Percentiles rank a stretch among this genome's conserved stretches.
phyloP scores from a whole-genome alignment of 2,329 filamentous ascomycete species.

The Septoria linicola region DNA sequence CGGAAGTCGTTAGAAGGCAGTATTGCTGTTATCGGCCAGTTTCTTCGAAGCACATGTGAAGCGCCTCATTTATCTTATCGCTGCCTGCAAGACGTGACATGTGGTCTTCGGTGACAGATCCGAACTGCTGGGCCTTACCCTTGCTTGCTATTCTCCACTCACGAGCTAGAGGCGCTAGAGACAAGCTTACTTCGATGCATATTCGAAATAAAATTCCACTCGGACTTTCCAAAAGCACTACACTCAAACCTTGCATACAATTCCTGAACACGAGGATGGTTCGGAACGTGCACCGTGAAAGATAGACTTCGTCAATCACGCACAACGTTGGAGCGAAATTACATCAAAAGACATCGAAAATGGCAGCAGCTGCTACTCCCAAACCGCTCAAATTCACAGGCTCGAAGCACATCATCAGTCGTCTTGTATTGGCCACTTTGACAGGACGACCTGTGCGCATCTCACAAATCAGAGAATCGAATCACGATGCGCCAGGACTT shows the following conservation, averaged over 20 bases:
- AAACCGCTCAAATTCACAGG: slow-evolving; percentile 63
- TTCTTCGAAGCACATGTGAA: too few relatives aligned
- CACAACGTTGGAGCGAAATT: too few relatives aligned
- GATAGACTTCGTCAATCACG: too few relatives aligned
- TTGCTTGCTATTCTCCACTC: slow-evolving; percentile 5
- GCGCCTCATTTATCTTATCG: background rate
- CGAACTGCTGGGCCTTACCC: slow-evolving; percentile 2
- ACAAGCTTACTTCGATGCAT: too few relatives aligned
- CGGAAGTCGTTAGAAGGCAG: too few relatives aligned
- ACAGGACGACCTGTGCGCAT: slow-evolving; percentile 88
- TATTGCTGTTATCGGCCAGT: too few relatives aligned
- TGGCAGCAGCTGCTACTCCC: slow-evolving; percentile 31
- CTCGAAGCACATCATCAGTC: slow-evolving; percentile 77
- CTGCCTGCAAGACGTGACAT: background rate
- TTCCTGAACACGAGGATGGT: too few relatives aligned
- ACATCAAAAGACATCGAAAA: slow-evolving; percentile 14
- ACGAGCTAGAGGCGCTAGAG: too few relatives aligned
- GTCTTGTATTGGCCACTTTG: slow-evolving; percentile 85
- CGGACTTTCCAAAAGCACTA: background rate
- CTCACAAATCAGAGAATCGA: slow-evolving; percentile 86
- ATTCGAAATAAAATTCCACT: too few relatives aligned
- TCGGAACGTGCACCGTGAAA: too few relatives aligned
- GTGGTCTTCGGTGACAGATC: slow-evolving; percentile 9
- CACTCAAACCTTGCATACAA: too few relatives aligned
- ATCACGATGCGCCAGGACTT: slow-evolving; percentile 82